A percentile compares a stretch with the other conserved stretches of the same genome.
phyloP scores from a whole-genome alignment of 345 rosid genomes.

The Anacardium occidentale region DNA sequence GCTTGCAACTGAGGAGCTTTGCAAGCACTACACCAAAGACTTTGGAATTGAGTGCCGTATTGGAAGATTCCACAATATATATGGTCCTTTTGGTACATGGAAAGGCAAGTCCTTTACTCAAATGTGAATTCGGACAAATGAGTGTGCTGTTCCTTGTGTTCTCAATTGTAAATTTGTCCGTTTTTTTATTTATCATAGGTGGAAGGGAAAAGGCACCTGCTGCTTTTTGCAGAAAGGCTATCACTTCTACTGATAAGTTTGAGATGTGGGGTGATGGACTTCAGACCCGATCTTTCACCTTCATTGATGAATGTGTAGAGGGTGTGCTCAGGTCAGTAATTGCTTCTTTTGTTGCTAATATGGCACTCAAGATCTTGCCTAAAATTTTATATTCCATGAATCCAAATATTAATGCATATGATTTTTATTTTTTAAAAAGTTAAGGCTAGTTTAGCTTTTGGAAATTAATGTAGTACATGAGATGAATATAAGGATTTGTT shows the following conservation, averaged over 20 bases:
- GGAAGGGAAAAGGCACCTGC: slow-evolving; percentile 99
- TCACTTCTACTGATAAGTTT: slow-evolving; percentile 79
- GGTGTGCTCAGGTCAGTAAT: slow-evolving; percentile 81
- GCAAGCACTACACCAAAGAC: slow-evolving; percentile 96
- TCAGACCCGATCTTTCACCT: slow-evolving; percentile 96
- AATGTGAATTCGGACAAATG: not conserved
- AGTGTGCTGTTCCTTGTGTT: slow-evolving; percentile 4
- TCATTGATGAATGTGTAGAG: slow-evolving; percentile 98
- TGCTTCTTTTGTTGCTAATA: not conserved
- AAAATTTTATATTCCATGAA: not conserved
- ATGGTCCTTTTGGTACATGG: slow-evolving; percentile 99
- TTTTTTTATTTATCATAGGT: slow-evolving; percentile 43
- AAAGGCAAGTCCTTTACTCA: slow-evolving; percentile 56
- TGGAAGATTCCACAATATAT: slow-evolving; percentile 97
- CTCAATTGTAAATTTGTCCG: not conserved
- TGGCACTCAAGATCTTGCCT: not conserved
- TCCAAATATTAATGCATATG: not conserved
- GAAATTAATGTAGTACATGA: not conserved
- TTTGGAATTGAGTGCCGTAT: slow-evolving; percentile 90
- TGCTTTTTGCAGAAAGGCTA: slow-evolving; percentile 93
- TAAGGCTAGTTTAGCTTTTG: not conserved
- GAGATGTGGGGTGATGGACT: slow-evolving; percentile 99
- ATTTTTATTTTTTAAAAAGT: not conserved
- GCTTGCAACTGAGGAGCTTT: slow-evolving; percentile 95
- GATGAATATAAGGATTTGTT: not conserved